Conservation (phyloP, 345 rosid species). For the Eucalyptus pauciflora region DNA sequence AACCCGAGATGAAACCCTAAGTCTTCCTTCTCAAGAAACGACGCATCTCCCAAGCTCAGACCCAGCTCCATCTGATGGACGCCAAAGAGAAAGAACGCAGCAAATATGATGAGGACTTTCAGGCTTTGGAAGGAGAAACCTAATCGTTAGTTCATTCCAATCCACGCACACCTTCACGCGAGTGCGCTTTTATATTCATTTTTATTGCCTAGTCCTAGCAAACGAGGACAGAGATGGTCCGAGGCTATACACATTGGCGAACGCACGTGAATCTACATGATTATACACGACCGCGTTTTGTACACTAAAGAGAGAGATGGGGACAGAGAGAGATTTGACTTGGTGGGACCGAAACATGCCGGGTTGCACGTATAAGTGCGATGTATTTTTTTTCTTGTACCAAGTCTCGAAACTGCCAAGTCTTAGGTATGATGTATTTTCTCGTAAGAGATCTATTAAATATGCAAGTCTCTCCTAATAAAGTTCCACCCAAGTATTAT, state of each 20-base stretch:
- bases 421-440: neutral
- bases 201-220: neutral
- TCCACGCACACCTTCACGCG: neutral
- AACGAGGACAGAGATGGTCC: neutral
- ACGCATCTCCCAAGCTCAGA: neutral
- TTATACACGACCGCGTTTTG: neutral
- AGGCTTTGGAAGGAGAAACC: neutral
- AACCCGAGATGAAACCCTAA: neutral
- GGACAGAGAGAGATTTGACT: neutral
- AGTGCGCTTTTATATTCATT: neutral
- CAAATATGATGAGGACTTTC: neutral
- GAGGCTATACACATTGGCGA: slow-evolving; percentile 18
- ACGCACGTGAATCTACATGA: slow-evolving; percentile 20
- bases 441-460: neutral
- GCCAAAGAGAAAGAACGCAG: neutral
- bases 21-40: neutral
- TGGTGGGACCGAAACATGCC: neutral
- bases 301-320: neutral
- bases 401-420: neutral
- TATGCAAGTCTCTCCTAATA: neutral
- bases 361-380: neutral
- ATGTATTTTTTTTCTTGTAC: neutral
- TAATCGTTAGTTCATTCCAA: neutral
- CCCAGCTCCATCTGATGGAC: neutral
- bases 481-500: neutral